A percentile compares a stretch with the other conserved stretches of the same genome.
Conservation (phyloP, 2,329 filamentous ascomycete species). For the Hirsutella minnesotensis region DNA sequence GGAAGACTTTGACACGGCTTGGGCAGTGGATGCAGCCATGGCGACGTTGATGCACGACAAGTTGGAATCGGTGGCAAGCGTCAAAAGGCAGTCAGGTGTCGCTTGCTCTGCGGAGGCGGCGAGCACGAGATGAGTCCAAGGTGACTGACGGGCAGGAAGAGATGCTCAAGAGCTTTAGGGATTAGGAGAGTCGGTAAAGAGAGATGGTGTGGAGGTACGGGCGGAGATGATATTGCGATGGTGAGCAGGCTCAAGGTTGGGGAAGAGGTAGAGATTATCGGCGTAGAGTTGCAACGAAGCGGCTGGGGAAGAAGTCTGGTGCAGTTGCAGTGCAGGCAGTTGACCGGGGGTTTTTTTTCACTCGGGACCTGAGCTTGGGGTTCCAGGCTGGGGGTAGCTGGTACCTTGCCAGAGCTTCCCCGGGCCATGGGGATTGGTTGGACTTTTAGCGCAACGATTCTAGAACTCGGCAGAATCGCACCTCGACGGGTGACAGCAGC, state of each 20-base stretch:
- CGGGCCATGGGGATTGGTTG: neutral
- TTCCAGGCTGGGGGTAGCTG: neutral
- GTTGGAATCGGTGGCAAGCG: neutral
- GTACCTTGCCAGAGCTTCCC: neutral
- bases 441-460: conserved; percentile 8
- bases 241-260: no score
- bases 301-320: no score
- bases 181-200: no score
- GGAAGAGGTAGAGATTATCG: no score
- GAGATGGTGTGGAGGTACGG: no score
- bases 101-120: neutral
- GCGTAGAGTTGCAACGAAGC: no score
- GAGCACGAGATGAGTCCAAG: neutral
- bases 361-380: neutral
- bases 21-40: conserved; percentile 53
- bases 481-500: neutral
- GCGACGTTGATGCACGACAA: conserved; percentile 4
- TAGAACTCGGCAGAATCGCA: conserved; percentile 17
- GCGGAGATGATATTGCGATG: no score
- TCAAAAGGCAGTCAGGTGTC: neutral
- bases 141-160: no score
- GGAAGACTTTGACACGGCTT: conserved; percentile 51
- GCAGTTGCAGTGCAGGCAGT: neutral
- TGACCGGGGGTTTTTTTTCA: neutral
- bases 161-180: no score